Conservation (phyloP, 371 early-diverging fungal species). For the Syncephalis fuscata region DNA sequence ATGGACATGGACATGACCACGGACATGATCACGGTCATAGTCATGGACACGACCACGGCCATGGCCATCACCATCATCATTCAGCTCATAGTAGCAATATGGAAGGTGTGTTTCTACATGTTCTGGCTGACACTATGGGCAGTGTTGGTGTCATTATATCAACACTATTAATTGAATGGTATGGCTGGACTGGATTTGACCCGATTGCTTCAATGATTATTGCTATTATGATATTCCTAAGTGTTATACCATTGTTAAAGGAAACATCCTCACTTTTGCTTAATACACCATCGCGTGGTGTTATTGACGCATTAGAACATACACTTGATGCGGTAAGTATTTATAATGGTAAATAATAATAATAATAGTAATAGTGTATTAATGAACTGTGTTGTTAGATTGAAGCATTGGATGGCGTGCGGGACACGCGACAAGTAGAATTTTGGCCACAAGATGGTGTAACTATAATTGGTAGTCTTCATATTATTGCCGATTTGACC, state of each 20-base stretch:
- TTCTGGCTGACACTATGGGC: conserved; percentile 90
- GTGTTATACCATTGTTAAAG: conserved; percentile 70
- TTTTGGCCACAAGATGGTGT: background rate
- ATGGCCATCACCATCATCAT: conserved; percentile 26
- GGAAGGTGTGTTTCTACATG: conserved; percentile 90
- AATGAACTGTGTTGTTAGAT: no score
- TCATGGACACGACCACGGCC: conserved; percentile 42
- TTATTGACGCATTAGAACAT: no score
- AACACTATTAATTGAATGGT: conserved; percentile 69
- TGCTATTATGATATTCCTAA: conserved; percentile 66
- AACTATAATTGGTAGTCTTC: background rate
- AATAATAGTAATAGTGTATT: no score
- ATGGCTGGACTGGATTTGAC: conserved; percentile 90
- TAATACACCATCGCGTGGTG: conserved; percentile 3
- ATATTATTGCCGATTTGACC: background rate
- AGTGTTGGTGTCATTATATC: conserved; percentile 91
- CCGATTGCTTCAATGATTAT: conserved; percentile 90
- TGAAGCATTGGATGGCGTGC: background rate
- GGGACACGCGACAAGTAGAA: background rate
- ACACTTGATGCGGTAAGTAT: no score
- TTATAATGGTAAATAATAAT: no score
- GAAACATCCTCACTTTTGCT: conserved; percentile 41
- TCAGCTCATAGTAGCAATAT: conserved; percentile 39
- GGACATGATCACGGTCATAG: conserved; percentile 21
- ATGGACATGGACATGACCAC: conserved; percentile 27